Conservation (phyloP, 805 yeast genomes). For the Wickerhamiella allomyrinae region DNA sequence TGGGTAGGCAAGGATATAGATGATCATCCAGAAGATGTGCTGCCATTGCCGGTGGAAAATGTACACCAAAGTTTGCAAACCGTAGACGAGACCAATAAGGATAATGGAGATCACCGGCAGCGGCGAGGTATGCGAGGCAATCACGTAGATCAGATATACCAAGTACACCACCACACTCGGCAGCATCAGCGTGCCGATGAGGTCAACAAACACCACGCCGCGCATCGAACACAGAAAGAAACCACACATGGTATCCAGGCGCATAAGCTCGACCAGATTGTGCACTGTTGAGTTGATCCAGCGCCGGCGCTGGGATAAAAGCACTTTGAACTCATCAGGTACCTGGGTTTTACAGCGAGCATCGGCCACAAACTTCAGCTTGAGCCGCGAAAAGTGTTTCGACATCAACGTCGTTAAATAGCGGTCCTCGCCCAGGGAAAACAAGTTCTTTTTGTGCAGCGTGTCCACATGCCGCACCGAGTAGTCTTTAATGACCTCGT, state of each 20-base stretch:
- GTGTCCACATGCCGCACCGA: constrained; percentile 43
- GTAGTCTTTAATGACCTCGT: constrained; percentile 45
- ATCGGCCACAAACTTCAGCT: constrained; percentile 40
- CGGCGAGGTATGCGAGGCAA: constrained; percentile 38
- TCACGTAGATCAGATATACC: constrained; percentile 36
- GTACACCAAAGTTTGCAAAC: constrained; percentile 45
- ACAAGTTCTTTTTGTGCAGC: constrained; percentile 45
- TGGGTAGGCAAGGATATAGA: constrained; percentile 44
- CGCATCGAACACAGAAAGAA: constrained; percentile 49
- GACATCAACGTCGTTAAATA: constrained; percentile 44
- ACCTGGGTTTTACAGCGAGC: constrained; percentile 46
- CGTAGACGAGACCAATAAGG: constrained; percentile 42
- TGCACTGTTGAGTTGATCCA: constrained; percentile 58
- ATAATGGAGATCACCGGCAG: constrained; percentile 38
- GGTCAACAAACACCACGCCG: constrained; percentile 41
- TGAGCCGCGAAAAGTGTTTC: constrained; percentile 41
- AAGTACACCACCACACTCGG: constrained; percentile 46
- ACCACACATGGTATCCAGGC: constrained; percentile 46
- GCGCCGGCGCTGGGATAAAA: constrained; percentile 84
- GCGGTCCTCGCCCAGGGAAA: constrained; percentile 49
- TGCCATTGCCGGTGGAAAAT: constrained; percentile 32
- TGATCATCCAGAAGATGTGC: constrained; percentile 40
- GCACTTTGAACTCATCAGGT: constrained; percentile 62
- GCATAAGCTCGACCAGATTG: constrained; percentile 42
- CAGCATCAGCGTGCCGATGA: constrained; percentile 43